Conservation (phyloP, 2,329 filamentous ascomycete genomes). For the Trichophyton simii region DNA sequence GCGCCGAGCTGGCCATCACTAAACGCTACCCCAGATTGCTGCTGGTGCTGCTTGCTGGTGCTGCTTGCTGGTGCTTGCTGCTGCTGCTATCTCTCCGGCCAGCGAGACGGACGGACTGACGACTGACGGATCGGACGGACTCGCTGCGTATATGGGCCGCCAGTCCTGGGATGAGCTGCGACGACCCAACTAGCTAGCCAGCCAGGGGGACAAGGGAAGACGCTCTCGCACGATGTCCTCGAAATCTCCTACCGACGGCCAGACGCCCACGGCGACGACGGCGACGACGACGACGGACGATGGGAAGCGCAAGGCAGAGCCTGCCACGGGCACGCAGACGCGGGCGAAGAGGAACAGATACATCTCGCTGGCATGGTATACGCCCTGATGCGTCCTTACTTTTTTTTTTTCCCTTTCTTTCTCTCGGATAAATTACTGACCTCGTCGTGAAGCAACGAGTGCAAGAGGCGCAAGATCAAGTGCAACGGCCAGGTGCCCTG, state of each 20-base stretch:
- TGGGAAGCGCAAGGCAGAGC: constrained; percentile 32
- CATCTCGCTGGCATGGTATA: constrained; percentile 52
- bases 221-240: background rate
- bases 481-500: constrained; percentile 55
- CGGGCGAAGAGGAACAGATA: constrained; percentile 54
- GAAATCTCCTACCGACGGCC: background rate
- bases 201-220: background rate
- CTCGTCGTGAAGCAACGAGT: constrained; percentile 42
- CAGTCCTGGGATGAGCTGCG: background rate
- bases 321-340: constrained; percentile 35
- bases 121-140: background rate
- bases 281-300: background rate
- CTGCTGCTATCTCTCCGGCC: background rate
- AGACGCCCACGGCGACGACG: background rate
- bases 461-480: constrained; percentile 55
- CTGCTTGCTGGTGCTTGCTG: background rate
- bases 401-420: no score
- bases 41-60: no score
- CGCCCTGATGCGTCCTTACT: background rate
- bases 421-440: no score
- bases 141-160: background rate
- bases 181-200: background rate
- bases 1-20: background rate
- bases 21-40: background rate
- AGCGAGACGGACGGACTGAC: no score